phyloP scores from a whole-genome alignment of 768 basidiomycete species.

The Lactarius quietus region DNA sequence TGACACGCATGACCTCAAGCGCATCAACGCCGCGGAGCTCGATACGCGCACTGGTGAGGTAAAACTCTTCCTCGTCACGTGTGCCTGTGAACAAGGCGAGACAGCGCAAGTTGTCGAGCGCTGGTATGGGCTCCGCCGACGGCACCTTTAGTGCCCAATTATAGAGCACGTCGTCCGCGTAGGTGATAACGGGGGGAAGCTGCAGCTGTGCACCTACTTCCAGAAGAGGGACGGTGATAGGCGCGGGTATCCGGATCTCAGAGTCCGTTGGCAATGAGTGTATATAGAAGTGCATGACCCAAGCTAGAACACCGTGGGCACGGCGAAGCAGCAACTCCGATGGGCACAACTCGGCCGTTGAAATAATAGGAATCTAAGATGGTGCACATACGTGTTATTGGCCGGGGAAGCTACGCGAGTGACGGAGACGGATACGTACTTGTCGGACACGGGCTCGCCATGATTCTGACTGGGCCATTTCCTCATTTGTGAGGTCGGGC shows the following conservation, averaged over 20 bases:
- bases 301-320: constrained; percentile 53
- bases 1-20: constrained; percentile 78
- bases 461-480: constrained; percentile 35
- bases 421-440: constrained; percentile 31
- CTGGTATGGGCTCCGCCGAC: constrained; percentile 35
- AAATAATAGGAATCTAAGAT: constrained; percentile 41
- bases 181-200: constrained; percentile 85
- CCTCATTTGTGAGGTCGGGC: constrained; percentile 30
- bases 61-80: constrained; percentile 82
- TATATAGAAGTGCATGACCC: constrained; percentile 55
- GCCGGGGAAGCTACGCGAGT: not conserved
- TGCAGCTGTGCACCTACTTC: constrained; percentile 66
- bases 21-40: constrained; percentile 84
- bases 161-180: constrained; percentile 89
- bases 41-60: constrained; percentile 79
- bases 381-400: constrained; percentile 9
- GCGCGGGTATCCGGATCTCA: constrained; percentile 59
- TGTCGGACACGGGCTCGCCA: constrained; percentile 44
- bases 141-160: constrained; percentile 53
- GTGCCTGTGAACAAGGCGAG: constrained; percentile 75
- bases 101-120: constrained; percentile 57
- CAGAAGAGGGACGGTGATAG: constrained; percentile 72
- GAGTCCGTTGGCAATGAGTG: constrained; percentile 37
- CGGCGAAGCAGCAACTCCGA: constrained; percentile 50
- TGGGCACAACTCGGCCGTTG: constrained; percentile 34